Conservation (phyloP, 1,139 yeast genomes). For the Saccharomyces pastorianus region DNA sequence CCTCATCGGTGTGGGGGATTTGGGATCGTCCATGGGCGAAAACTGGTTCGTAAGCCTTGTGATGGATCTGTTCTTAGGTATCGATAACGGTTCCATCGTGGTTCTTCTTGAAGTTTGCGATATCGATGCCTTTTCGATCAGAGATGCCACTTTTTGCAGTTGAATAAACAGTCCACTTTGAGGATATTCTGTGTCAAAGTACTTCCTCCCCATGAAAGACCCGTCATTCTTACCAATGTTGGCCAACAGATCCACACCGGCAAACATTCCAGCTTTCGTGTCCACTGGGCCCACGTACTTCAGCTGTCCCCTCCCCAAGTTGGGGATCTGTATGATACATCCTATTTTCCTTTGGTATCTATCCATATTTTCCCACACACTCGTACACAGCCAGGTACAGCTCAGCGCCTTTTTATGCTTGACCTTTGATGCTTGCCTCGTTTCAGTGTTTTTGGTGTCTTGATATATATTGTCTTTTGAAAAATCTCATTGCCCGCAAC, state of each 20-base stretch:
- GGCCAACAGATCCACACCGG: conserved; percentile 77
- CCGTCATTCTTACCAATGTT: conserved; percentile 77
- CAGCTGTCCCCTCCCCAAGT: conserved; percentile 49
- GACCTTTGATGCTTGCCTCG: not conserved
- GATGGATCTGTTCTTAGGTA: not conserved
- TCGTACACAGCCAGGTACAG: not conserved
- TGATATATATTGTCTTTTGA: not conserved
- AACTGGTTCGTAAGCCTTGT: not conserved
- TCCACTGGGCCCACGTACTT: conserved; percentile 68
- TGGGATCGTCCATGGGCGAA: conserved; percentile 7
- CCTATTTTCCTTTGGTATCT: conserved; percentile 26
- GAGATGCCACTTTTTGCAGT: conserved; percentile 45
- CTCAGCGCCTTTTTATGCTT: not conserved
- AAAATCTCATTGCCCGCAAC: not conserved
- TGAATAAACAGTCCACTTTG: conserved; percentile 71
- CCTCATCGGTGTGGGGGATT: conserved; percentile 24
- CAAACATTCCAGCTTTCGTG: conserved; percentile 71
- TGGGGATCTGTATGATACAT: conserved; percentile 29
- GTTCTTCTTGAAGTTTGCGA: not conserved
- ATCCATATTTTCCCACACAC: conserved; percentile 11
- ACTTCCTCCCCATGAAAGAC: conserved; percentile 47
- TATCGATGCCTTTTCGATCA: conserved; percentile 17
- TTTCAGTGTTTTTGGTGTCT: not conserved
- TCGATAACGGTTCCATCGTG: not conserved
- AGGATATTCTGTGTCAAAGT: conserved; percentile 56